Evolutionary conservation across 331 rosid species (phyloP).

Genomic region (Cydonia oblonga): DNA sequence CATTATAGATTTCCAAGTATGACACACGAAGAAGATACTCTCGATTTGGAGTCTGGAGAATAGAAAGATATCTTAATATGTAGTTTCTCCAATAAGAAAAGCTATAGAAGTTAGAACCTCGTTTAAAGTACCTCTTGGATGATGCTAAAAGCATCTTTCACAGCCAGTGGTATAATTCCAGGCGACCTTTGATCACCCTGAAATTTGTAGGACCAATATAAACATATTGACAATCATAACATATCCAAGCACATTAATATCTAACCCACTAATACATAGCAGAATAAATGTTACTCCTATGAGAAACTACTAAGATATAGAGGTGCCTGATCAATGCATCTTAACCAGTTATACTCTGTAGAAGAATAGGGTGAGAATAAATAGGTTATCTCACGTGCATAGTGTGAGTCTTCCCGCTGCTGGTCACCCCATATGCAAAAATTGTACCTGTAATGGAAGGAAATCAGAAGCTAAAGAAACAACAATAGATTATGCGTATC

Average conservation of each 20-base stretch:
- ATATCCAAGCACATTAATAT: not conserved
- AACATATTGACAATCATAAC: not conserved
- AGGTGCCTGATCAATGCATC: not conserved
- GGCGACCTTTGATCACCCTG: conserved; percentile 99
- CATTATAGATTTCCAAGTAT: conserved; percentile 95
- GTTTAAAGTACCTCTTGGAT: conserved; percentile 79
- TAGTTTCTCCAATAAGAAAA: conserved; percentile 15
- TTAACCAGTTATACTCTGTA: not conserved
- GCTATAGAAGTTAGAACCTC: conserved; percentile 1
- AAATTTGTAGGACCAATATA: conserved; percentile 12
- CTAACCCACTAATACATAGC: not conserved
- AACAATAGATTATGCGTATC: conserved; percentile 8
- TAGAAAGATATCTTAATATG: conserved; percentile 19
- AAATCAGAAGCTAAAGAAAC: conserved; percentile 9
- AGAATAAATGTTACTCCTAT: not conserved
- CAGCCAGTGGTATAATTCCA: conserved; percentile 95
- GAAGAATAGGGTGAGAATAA: not conserved
- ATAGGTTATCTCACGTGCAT: conserved; percentile 73
- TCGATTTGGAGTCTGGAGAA: conserved; percentile 76
- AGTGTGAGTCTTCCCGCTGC: conserved; percentile 99
- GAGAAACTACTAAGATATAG: not conserved
- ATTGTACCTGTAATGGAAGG: conserved; percentile 63
- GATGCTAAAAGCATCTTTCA: conserved; percentile 95
- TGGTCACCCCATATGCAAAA: conserved; percentile 97
- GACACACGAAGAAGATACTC: conserved; percentile 96